These are phyloP conservation scores for Xerophyta viscosa DNA, from an alignment of 106 monocot genomes.

Conservation along the genomic window DNA sequence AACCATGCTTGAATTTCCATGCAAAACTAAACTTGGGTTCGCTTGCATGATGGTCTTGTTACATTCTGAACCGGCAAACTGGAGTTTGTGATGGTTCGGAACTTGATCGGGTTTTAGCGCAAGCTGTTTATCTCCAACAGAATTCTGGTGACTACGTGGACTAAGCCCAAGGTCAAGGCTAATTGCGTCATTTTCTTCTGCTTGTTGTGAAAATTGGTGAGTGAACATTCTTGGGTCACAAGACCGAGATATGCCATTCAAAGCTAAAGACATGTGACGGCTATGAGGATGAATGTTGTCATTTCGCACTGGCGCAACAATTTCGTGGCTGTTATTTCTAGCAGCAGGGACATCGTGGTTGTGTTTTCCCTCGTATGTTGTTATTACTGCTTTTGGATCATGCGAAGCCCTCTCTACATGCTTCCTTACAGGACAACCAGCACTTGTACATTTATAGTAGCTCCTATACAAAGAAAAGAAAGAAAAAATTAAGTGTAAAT, in stretches of 20 bases:
- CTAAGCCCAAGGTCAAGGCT: constrained; percentile 75
- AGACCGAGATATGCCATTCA: constrained; percentile 19
- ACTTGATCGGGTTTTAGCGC: constrained; percentile 10
- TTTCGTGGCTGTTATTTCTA: constrained; percentile 36
- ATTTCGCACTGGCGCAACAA: constrained; percentile 11
- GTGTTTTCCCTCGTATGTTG: constrained; percentile 96
- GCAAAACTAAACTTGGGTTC: constrained; percentile 9
- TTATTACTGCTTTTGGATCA: constrained; percentile 97
- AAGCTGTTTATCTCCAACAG: constrained; percentile 17
- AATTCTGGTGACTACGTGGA: constrained; percentile 18
- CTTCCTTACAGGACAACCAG: constrained; percentile 87
- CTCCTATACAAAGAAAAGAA: constrained; percentile 37
- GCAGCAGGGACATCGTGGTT: constrained; percentile 95
- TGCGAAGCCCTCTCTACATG: constrained; percentile 95
- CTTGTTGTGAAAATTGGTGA: constrained; percentile 23
- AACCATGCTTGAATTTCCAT: constrained; percentile 26
- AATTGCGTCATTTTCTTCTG: constrained; percentile 36
- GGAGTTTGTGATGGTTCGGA: constrained; percentile 16
- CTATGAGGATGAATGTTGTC: constrained; percentile 7
- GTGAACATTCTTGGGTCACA: constrained; percentile 19
- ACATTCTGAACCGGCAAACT: constrained; percentile 17
- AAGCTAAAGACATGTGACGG: constrained; percentile 19
- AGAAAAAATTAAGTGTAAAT: background rate
- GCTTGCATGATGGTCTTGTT: constrained; percentile 17
- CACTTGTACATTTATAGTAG: constrained; percentile 94